phyloP scores from a whole-genome alignment of 2,329 filamentous ascomycete species.

The Fusarium nisikadoi region DNA sequence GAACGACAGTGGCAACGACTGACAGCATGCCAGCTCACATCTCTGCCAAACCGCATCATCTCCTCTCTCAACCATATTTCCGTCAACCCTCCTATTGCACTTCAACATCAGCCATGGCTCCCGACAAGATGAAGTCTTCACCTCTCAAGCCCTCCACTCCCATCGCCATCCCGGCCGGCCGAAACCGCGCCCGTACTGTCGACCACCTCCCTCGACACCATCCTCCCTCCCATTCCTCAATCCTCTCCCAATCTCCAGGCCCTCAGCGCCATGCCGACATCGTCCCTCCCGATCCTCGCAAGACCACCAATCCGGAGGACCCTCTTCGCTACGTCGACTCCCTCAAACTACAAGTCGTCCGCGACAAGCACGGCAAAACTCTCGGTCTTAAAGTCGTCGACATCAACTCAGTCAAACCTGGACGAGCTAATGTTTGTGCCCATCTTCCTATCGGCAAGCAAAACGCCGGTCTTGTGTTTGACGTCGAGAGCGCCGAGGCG shows the following conservation, averaged over 20 bases:
- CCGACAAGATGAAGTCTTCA: background rate
- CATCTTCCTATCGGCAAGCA: background rate
- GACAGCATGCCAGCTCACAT: background rate
- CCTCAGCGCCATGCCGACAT: background rate
- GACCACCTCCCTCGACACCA: background rate
- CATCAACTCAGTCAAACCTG: background rate
- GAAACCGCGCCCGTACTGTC: background rate
- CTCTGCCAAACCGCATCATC: background rate
- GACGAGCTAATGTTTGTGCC: slow-evolving; percentile 4
- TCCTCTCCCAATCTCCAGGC: background rate
- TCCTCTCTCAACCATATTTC: background rate
- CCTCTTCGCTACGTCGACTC: slow-evolving; percentile 16
- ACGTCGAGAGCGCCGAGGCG: background rate
- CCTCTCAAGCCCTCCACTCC: background rate
- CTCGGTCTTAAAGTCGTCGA: slow-evolving; percentile 6
- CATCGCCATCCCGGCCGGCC: background rate
- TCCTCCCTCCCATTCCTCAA: background rate
- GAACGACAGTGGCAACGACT: background rate
- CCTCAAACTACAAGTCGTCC: slow-evolving; percentile 12
- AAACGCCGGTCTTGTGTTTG: slow-evolving; percentile 15
- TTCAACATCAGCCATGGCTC: background rate
- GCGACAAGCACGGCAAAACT: background rate
- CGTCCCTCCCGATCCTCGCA: no score
- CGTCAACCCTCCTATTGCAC: accelerated
- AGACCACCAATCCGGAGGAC: no score